phyloP scores from a whole-genome alignment of 768 basidiomycete genomes.

The Lactifluus hygrophoroides region DNA sequence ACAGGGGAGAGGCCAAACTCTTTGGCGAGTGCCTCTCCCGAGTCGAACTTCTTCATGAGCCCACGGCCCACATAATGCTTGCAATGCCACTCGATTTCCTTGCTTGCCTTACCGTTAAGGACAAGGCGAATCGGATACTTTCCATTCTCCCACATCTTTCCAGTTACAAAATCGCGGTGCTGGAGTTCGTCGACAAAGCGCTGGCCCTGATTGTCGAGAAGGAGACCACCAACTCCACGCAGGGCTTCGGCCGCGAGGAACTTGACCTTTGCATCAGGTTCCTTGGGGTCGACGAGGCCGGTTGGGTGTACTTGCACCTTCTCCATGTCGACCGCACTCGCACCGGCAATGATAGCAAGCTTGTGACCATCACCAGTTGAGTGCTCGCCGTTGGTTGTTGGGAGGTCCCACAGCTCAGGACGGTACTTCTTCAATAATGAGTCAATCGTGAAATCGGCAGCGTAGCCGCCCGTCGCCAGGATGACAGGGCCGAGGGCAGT shows the following conservation, averaged over 20 bases:
- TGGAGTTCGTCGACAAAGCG: conserved; percentile 96
- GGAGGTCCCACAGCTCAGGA: conserved; percentile 85
- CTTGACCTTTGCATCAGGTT: conserved; percentile 89
- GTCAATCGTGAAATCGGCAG: conserved; percentile 87
- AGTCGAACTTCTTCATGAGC: conserved; percentile 92
- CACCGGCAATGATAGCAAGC: conserved; percentile 82
- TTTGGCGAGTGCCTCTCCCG: conserved; percentile 83
- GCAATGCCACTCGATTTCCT: conserved; percentile 98
- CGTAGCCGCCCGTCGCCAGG: conserved; percentile 95
- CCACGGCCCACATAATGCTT: conserved; percentile 97
- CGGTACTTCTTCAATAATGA: conserved; percentile 90
- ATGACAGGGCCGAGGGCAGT: conserved; percentile 85
- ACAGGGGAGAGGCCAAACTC: conserved; percentile 80
- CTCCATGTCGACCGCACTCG: conserved; percentile 86
- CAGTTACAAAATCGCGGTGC: conserved; percentile 90
- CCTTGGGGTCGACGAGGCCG: conserved; percentile 94
- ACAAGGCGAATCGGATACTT: conserved; percentile 94
- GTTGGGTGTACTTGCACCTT: conserved; percentile 99
- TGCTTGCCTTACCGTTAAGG: conserved; percentile 82
- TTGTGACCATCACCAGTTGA: conserved; percentile 96
- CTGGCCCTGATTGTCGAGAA: conserved; percentile 83
- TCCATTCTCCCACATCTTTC: conserved; percentile 95
- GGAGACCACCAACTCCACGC: conserved; percentile 89
- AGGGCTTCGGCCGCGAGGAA: conserved; percentile 97
- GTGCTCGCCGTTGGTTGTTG: conserved; percentile 97